Percentiles rank a stretch among this genome's conserved stretches.
Evolutionary conservation across 192 early-diverging fungal genomes (phyloP).

Genomic region (Glomus cerebriforme): DNA sequence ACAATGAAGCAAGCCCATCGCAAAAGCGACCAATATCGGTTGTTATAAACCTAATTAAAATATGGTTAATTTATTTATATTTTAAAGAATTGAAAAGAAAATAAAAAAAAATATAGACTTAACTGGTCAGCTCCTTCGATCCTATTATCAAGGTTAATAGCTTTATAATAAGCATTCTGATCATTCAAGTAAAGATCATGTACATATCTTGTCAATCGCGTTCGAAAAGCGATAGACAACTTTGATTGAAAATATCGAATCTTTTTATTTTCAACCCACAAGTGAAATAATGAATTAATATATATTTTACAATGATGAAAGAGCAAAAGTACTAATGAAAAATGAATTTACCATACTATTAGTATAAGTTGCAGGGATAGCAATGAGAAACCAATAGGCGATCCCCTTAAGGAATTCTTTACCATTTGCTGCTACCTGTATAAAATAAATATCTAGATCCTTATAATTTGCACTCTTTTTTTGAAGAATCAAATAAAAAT

Average conservation of each 20-base stretch:
- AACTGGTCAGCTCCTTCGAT: slow-evolving; percentile 87
- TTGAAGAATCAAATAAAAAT: not conserved
- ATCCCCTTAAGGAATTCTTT: slow-evolving; percentile 76
- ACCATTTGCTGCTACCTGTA: slow-evolving; percentile 74
- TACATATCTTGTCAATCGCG: slow-evolving; percentile 83
- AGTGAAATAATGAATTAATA: not conserved
- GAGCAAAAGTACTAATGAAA: slow-evolving; percentile 27
- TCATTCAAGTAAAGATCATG: slow-evolving; percentile 84
- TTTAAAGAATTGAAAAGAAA: not conserved
- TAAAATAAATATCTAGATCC: not conserved
- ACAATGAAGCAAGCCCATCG: slow-evolving; percentile 83
- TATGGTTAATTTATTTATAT: not conserved
- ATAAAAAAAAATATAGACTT: slow-evolving; percentile 14
- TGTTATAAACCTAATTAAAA: slow-evolving; percentile 61
- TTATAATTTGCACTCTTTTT: not conserved
- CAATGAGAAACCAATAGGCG: slow-evolving; percentile 90
- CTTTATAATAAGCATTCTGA: slow-evolving; percentile 86
- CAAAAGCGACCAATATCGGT: slow-evolving; percentile 93
- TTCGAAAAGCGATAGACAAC: slow-evolving; percentile 77
- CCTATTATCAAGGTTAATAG: slow-evolving; percentile 88
- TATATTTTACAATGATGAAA: not conserved
- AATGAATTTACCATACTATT: slow-evolving; percentile 86
- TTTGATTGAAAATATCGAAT: slow-evolving; percentile 72
- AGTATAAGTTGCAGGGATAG: slow-evolving; percentile 94
- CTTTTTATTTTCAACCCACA: slow-evolving; percentile 34